These are phyloP conservation scores for Selaginella moellendorffii DNA, from an alignment of 75 land plant genomes.

Conservation along the genomic window DNA sequence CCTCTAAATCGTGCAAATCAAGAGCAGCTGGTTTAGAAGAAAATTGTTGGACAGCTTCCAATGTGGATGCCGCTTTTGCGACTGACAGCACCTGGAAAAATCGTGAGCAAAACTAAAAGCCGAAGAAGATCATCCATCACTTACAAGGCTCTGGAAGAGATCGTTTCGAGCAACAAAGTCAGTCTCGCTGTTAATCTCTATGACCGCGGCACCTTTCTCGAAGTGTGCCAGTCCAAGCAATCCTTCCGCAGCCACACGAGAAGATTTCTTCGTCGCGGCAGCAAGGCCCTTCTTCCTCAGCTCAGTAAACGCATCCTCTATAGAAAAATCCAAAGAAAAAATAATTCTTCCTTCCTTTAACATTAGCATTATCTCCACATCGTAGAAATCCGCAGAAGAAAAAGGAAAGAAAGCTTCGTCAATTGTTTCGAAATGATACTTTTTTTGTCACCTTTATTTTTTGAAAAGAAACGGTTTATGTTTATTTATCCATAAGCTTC, in stretches of 20 bases:
- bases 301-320: slow-evolving; percentile 76
- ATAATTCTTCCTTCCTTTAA: slow-evolving; percentile 1
- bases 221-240: slow-evolving; percentile 56
- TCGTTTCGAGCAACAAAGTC: slow-evolving; percentile 97
- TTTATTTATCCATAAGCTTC: too few relatives aligned
- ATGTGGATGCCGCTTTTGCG: slow-evolving; percentile 48
- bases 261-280: slow-evolving; percentile 58
- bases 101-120: background rate
- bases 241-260: slow-evolving; percentile 71
- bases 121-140: too few relatives aligned
- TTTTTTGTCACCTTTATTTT: too few relatives aligned
- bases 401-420: too few relatives aligned
- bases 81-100: slow-evolving; percentile 46
- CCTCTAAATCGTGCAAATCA: slow-evolving; percentile 52
- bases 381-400: too few relatives aligned
- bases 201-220: slow-evolving; percentile 49
- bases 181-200: slow-evolving; percentile 92
- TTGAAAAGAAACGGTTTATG: too few relatives aligned
- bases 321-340: slow-evolving; percentile 13
- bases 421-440: too few relatives aligned
- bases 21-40: slow-evolving; percentile 22
- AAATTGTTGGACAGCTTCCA: slow-evolving; percentile 17
- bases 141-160: slow-evolving; percentile 69
- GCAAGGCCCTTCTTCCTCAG: slow-evolving; percentile 78
- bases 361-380: too few relatives aligned